Evolutionary conservation across 345 rosid genomes (phyloP), one percentile per base, ranked within the genome.

Genomic region (Litchi chinensis): DNA sequence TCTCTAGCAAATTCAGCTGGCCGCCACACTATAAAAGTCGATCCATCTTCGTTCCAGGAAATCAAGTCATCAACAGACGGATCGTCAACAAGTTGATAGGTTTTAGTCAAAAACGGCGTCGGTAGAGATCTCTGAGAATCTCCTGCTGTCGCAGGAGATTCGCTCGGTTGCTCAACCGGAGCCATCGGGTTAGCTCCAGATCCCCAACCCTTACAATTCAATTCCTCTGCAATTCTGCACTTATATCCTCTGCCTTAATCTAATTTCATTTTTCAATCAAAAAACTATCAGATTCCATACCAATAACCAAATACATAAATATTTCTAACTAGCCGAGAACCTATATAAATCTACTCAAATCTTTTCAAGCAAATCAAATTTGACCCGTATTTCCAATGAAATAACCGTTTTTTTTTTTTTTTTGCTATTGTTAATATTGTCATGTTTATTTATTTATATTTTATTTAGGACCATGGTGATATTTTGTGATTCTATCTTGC

Each of bases 1-100:
- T 95, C 99, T 64, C 98, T 84, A 0, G 97, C 96, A 81, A 95
- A 95, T 63, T 95, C 99, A 9, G 98, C 98, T 19, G 99, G 98
- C 3, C 91, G 82, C 99, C 98, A 92, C 5, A 95, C 99, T 68
- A 95, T 88, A 83, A 95, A 95, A 13, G 91, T 85, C 3, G 97
- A 84, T 79, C 97, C 99, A 72, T 93, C 96, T 4, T 91, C 97
- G 80, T 92, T 93, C 99, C 99, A 95, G 0, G 97, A 90, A 19
- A 95, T 90, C 79, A 95, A 64, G 16, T 93, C 98, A 68, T 95
- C 93, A 3, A 89, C 82, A 19, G 86, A 63, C 12, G 93, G 91
- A 82, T 95, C 98, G 66, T 92, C 97, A 3, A 92, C 99, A 1
- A 95, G 93, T 77, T 92, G 95, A 71, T 86, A 93, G 1, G 98